phyloP scores from a whole-genome alignment of 495 filamentous ascomycete species.

The Lepidopterella palustris region DNA sequence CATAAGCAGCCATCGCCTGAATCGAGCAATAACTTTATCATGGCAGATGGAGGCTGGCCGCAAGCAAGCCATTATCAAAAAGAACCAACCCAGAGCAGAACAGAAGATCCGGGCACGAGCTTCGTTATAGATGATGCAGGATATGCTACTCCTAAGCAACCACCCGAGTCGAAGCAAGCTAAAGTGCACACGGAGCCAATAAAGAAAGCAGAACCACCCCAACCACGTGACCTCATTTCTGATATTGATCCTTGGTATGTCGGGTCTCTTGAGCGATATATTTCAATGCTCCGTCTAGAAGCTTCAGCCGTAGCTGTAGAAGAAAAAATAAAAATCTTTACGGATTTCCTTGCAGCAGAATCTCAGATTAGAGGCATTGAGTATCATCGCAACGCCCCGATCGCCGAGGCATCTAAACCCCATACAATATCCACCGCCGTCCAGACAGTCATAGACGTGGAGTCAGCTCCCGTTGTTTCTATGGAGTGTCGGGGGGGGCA shows the following conservation, averaged over 20 bases:
- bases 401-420: background rate
- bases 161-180: constrained; percentile 9
- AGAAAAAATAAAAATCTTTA: constrained; percentile 29
- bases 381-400: constrained; percentile 6
- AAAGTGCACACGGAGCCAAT: constrained; percentile 11
- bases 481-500: background rate
- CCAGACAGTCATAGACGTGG: constrained; percentile 2
- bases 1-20: constrained; percentile 5
- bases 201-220: constrained; percentile 5
- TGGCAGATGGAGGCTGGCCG: constrained; percentile 18
- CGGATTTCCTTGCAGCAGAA: constrained; percentile 28
- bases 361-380: constrained; percentile 21
- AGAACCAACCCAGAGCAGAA: background rate
- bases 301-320: constrained; percentile 23
- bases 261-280: constrained; percentile 30
- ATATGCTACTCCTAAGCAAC: constrained; percentile 6
- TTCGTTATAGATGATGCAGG: constrained; percentile 20
- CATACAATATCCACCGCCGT: background rate
- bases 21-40: constrained; percentile 2
- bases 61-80: background rate
- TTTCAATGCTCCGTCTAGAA: constrained; percentile 28
- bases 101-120: background rate
- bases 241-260: constrained; percentile 32
- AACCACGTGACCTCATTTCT: constrained; percentile 19
- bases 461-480: background rate